phyloP scores from a whole-genome alignment of 257 asterid genomes.

The Solanum okadae region DNA sequence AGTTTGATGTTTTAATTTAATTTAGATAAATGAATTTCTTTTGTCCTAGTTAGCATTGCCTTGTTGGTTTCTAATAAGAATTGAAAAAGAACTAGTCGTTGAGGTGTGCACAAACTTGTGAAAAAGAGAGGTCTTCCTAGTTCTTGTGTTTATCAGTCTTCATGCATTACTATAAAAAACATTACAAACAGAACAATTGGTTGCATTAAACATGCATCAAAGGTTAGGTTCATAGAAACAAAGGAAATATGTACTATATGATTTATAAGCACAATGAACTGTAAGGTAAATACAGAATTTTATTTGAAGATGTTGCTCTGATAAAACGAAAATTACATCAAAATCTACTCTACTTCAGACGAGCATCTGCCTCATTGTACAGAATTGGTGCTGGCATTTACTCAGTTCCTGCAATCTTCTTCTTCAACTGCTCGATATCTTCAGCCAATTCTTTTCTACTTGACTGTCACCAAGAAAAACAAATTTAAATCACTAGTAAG shows the following conservation, averaged over 20 bases:
- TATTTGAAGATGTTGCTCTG: slow-evolving; percentile 12
- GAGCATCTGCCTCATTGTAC: slow-evolving; percentile 27
- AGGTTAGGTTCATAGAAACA: neutral
- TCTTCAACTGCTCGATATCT: slow-evolving; percentile 77
- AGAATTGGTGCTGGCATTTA: slow-evolving; percentile 17
- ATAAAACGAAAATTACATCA: slow-evolving; percentile 17
- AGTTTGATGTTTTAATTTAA: neutral
- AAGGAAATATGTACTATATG: neutral
- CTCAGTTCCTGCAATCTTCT: slow-evolving; percentile 81
- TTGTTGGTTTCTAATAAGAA: neutral
- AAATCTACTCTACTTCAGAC: slow-evolving; percentile 35
- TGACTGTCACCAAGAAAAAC: slow-evolving; percentile 37
- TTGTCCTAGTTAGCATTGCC: neutral
- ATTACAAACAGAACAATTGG: neutral
- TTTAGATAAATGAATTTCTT: neutral
- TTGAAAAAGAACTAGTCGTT: neutral
- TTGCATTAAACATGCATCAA: neutral
- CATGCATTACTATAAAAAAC: neutral
- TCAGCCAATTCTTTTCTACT: slow-evolving; percentile 81
- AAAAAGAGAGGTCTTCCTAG: neutral
- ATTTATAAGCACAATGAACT: neutral
- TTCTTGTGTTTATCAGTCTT: neutral
- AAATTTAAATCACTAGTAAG: neutral
- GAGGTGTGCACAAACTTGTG: neutral
- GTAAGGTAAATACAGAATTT: slow-evolving; percentile 7